Evolutionary conservation across 2,329 filamentous ascomycete genomes (phyloP).

Genomic region (Trichoderma harzianum): DNA sequence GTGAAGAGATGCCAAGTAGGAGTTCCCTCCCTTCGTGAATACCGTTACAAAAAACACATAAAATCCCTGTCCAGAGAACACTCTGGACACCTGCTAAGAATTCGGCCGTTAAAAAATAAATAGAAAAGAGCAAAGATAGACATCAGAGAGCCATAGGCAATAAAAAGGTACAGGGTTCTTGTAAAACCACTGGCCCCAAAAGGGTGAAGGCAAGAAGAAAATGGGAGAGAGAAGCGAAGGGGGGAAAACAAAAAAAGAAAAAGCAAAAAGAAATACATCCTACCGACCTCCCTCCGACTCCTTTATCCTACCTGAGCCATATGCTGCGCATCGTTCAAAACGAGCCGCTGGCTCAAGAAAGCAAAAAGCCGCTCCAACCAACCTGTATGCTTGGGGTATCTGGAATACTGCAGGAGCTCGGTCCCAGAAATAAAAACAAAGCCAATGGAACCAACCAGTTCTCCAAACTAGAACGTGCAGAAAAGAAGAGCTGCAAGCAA

Average conservation of each 20-base stretch:
- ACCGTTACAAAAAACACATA: neutral
- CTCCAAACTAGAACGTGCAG: constrained; percentile 16
- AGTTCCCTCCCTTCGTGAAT: constrained; percentile 13
- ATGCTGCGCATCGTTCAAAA: constrained; percentile 34
- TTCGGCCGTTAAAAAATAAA: constrained; percentile 13
- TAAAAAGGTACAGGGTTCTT: neutral
- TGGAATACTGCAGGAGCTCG: constrained; percentile 30
- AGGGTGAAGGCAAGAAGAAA: neutral
- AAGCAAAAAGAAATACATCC: neutral
- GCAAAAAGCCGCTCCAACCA: constrained; percentile 33
- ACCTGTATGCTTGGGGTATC: constrained; percentile 35
- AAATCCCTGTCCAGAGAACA: constrained; percentile 3
- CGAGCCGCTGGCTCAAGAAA: constrained; percentile 30
- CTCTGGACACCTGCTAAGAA: constrained; percentile 6
- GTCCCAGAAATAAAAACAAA: constrained; percentile 20
- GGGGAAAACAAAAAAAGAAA: neutral
- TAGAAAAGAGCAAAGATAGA: neutral
- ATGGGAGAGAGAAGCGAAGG: neutral
- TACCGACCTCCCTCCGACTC: constrained; percentile 31
- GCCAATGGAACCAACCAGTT: constrained; percentile 15
- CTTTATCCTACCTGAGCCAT: constrained; percentile 38
- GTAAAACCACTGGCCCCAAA: neutral
- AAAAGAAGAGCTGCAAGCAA: constrained; percentile 8
- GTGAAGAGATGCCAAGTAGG: constrained; percentile 14
- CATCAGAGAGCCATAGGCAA: neutral